Evolutionary conservation across 768 basidiomycete genomes (phyloP).

Genomic region (Boletus huronensis): DNA sequence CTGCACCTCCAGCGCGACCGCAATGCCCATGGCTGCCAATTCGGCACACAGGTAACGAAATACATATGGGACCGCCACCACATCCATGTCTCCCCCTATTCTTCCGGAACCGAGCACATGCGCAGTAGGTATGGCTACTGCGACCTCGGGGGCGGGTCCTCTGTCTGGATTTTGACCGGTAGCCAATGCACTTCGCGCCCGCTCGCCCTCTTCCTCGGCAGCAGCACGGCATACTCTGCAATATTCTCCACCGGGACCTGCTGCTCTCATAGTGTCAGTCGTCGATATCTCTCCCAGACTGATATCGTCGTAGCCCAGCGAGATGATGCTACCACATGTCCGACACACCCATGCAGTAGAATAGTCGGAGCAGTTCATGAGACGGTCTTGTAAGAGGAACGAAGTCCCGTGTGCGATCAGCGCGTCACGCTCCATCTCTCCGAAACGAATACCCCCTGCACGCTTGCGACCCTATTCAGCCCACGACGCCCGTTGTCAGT

Average conservation of each 20-base stretch:
- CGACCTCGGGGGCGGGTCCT: constrained; percentile 47
- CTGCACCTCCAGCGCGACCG: constrained; percentile 75
- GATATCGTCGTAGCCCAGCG: constrained; percentile 92
- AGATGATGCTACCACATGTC: constrained; percentile 92
- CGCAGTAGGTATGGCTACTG: constrained; percentile 62
- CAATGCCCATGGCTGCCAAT: constrained; percentile 97
- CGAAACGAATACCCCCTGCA: constrained; percentile 97
- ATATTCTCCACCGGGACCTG: constrained; percentile 86
- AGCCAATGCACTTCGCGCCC: constrained; percentile 55
- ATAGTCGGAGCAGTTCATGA: constrained; percentile 99
- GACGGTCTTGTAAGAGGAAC: constrained; percentile 94
- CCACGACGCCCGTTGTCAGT: constrained; percentile 4
- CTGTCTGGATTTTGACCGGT: constrained; percentile 48
- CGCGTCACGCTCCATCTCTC: constrained; percentile 99
- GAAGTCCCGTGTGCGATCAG: constrained; percentile 98
- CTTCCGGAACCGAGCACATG: constrained; percentile 56
- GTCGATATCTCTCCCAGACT: constrained; percentile 60
- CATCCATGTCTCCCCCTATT: constrained; percentile 85
- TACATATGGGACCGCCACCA: constrained; percentile 93
- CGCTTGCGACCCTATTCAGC: constrained; percentile 86
- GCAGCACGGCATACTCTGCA: constrained; percentile 87
- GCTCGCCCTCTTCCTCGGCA: constrained; percentile 61
- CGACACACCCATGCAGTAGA: constrained; percentile 99
- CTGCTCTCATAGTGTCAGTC: constrained; percentile 49
- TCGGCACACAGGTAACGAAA: constrained; percentile 94